Evolutionary conservation across 495 filamentous ascomycete genomes (phyloP), one percentile per base, ranked within the genome.

Genomic region (Aspergillus hancockii): DNA sequence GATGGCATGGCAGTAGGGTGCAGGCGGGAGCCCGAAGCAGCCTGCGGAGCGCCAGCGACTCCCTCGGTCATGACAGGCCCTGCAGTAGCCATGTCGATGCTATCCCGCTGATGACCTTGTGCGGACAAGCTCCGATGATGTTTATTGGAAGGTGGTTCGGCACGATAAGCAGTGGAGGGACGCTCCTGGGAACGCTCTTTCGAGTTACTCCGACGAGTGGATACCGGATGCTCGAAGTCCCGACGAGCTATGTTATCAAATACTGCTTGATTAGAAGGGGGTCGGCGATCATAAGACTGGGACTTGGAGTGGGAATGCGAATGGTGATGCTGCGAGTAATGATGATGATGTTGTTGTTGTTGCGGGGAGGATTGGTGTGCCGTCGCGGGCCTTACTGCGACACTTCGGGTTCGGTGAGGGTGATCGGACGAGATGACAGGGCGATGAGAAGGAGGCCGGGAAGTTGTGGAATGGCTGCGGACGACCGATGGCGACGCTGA

Each of bases 391-490:
- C 81, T 75, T 53, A 75, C 70, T 22, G 79, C 74, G 55, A 81
- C 80, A 55, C 83, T 86, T 64, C 79, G 75, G 50, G 84, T 75
- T 55, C 85, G 78, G 65, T 85, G 83, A 45, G 83, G 83, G 57
- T 78, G 71, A 65, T 86, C 82, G 49, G 75, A 71, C 23, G 79
- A 65, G 46, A 77, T 19, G 16, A 23, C 68, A 54, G 74, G 65
- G 56, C 68, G 68, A 59, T 72, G 61, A 41, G 79, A 70, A 25
- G 77, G 78, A 57, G 68, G 66, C 40, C 78, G 79, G 61, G 78
- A 78, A 16, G 83, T 83, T 31, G 81, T 80, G n/a, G 82, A 85
- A 52, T 80, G 72, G 64, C 79, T 81, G 65, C 83, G 81, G 54
- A 72, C 71, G 58, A 83, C 75, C 59, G 78, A 73, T 28, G 81